phyloP scores from a whole-genome alignment of 352 stramenopile genomes.

The Globisporangium echinulatum region DNA sequence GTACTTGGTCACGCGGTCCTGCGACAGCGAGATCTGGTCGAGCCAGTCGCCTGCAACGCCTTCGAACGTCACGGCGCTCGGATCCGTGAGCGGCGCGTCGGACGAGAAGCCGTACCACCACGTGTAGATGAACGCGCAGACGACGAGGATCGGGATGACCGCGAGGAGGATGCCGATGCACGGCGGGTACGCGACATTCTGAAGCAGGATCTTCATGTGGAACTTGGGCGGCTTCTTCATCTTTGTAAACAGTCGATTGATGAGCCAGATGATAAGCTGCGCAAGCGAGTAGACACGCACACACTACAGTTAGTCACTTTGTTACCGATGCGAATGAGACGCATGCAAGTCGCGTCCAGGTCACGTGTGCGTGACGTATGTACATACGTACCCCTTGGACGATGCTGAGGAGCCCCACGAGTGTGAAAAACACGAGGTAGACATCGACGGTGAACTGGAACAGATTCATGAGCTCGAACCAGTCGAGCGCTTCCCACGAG shows the following conservation, averaged over 20 bases:
- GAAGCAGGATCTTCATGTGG: conserved; percentile 86
- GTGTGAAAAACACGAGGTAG: conserved; percentile 92
- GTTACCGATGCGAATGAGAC: not conserved
- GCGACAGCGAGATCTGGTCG: conserved; percentile 83
- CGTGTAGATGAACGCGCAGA: conserved; percentile 59
- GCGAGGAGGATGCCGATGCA: conserved; percentile 75
- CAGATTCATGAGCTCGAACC: conserved; percentile 93
- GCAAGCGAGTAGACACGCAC: not conserved
- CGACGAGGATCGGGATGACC: conserved; percentile 45
- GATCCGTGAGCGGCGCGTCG: conserved; percentile 30
- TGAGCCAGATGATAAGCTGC: conserved; percentile 87
- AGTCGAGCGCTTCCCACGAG: conserved; percentile 84
- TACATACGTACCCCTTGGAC: conserved; percentile 63
- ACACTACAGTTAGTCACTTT: not conserved
- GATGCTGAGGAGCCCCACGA: conserved; percentile 87
- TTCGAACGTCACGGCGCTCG: conserved; percentile 78
- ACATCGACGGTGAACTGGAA: conserved; percentile 94
- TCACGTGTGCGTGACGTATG: not conserved
- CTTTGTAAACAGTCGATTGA: conserved; percentile 94
- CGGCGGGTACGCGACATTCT: conserved; percentile 83
- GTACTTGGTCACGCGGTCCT: conserved; percentile 70
- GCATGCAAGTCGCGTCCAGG: too few relatives aligned
- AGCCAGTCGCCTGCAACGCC: conserved; percentile 79
- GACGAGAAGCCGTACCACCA: conserved; percentile 79
- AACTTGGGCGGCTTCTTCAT: conserved; percentile 93